Evolutionary conservation across 139 green algal genomes (phyloP).

Genomic region (Coelastrella sp.): DNA sequence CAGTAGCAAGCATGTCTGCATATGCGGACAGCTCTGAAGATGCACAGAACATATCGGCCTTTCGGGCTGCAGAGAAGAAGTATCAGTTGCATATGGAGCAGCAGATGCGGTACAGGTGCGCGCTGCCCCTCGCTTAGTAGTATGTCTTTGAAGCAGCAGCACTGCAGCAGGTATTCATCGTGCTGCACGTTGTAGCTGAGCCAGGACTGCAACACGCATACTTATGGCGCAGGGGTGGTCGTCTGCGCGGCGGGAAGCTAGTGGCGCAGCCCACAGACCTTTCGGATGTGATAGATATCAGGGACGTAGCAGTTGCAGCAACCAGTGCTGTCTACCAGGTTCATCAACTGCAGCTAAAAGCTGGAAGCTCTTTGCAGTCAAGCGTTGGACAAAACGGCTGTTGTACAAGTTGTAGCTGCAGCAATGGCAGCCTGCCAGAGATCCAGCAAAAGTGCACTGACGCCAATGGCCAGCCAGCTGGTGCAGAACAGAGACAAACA

Average conservation of each 20-base stretch:
- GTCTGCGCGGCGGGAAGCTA: conserved; percentile 43
- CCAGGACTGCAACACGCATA: neutral
- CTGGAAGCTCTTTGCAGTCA: neutral
- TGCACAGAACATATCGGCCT: conserved; percentile 52
- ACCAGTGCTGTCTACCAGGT: neutral
- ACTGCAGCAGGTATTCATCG: too few relatives aligned
- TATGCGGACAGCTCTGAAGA: neutral
- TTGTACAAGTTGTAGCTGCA: neutral
- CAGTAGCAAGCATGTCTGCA: neutral
- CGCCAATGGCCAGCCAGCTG: neutral
- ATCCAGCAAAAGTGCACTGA: neutral
- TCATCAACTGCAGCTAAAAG: neutral
- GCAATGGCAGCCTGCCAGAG: neutral
- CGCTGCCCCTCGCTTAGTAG: neutral
- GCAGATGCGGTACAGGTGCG: conserved; percentile 47
- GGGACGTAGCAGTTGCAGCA: neutral
- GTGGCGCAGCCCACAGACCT: conserved; percentile 58
- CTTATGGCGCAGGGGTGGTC: conserved; percentile 52
- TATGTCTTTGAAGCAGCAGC: too few relatives aligned
- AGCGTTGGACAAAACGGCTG: neutral
- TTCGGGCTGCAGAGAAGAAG: conserved; percentile 71
- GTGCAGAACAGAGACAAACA: neutral
- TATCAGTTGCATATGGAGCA: conserved; percentile 68
- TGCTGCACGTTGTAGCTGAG: neutral
- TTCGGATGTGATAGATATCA: conserved; percentile 64